phyloP scores from a whole-genome alignment of 2,329 filamentous ascomycete genomes.

The Fusarium sp. region DNA sequence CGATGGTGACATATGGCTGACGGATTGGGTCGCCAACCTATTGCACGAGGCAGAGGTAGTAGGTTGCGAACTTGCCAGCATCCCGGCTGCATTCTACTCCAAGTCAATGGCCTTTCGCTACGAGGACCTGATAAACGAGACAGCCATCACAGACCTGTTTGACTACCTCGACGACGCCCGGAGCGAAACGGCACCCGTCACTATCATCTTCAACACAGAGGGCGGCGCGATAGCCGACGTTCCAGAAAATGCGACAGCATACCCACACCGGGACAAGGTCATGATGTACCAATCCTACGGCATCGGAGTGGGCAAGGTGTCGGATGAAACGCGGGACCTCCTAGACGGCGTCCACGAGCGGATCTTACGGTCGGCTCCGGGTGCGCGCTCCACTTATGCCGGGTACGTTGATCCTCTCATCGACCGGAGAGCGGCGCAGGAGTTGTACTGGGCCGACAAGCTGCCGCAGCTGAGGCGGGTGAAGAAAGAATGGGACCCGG shows the following conservation, averaged over 20 bases:
- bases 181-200: constrained; percentile 71
- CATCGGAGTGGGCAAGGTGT: constrained; percentile 64
- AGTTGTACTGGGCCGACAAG: constrained; percentile 57
- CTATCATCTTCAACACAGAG: constrained; percentile 74
- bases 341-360: constrained; percentile 65
- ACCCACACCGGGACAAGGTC: constrained; percentile 75
- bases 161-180: constrained; percentile 65
- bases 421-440: constrained; percentile 53
- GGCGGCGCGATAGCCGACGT: constrained; percentile 74
- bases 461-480: constrained; percentile 52
- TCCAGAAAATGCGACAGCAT: constrained; percentile 70
- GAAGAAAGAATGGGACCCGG: constrained; percentile 56
- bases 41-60: constrained; percentile 66
- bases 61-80: constrained; percentile 63
- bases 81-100: constrained; percentile 68
- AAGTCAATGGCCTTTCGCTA: constrained; percentile 70
- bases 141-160: constrained; percentile 66
- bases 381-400: constrained; percentile 69
- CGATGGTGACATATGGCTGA: constrained; percentile 63
- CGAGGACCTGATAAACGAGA: constrained; percentile 63
- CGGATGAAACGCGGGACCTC: constrained; percentile 64
- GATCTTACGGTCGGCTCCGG: constrained; percentile 51
- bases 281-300: constrained; percentile 77
- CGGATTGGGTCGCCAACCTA: constrained; percentile 75
- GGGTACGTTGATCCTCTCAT: constrained; percentile 74